A percentile compares a stretch with the other conserved stretches of the same genome.
phyloP scores from a whole-genome alignment of 495 filamentous ascomycete species.

The Oidiodendron maius region DNA sequence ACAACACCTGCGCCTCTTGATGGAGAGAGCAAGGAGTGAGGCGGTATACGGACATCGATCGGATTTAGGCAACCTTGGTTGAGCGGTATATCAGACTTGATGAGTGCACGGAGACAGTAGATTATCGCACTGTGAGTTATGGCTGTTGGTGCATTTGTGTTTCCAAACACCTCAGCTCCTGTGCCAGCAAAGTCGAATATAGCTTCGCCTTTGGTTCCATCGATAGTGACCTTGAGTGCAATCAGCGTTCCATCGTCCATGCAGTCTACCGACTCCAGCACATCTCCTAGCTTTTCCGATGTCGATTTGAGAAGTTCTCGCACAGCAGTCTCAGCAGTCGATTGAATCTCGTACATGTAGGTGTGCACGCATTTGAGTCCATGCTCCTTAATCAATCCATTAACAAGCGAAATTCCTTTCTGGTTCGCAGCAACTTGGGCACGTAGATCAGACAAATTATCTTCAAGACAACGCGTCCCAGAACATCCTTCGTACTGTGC shows the following conservation, averaged over 20 bases:
- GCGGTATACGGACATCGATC: slow-evolving; percentile 19
- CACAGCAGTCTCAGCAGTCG: slow-evolving; percentile 25
- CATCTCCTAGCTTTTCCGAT: slow-evolving; percentile 6
- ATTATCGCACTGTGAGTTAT: slow-evolving; percentile 24
- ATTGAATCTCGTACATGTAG: slow-evolving; percentile 26
- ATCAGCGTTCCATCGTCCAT: slow-evolving; percentile 31
- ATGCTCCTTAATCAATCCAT: slow-evolving; percentile 22
- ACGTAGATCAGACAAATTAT: slow-evolving; percentile 28
- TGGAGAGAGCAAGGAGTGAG: slow-evolving; percentile 18
- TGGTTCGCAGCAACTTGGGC: slow-evolving; percentile 28
- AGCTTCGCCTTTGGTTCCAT: slow-evolving; percentile 19
- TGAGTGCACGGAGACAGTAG: slow-evolving; percentile 22
- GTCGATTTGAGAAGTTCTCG: slow-evolving; percentile 20
- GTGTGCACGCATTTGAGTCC: slow-evolving; percentile 22
- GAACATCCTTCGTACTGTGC: slow-evolving; percentile 23
- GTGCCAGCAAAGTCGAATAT: slow-evolving; percentile 32
- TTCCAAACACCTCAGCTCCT: slow-evolving; percentile 19
- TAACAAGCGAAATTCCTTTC: slow-evolving; percentile 23
- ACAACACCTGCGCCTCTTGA: slow-evolving; percentile 15
- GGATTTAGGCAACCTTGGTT: slow-evolving; percentile 26
- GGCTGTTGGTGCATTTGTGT: slow-evolving; percentile 21
- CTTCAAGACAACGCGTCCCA: slow-evolving; percentile 24
- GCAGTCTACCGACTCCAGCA: slow-evolving; percentile 22
- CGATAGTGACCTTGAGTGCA: slow-evolving; percentile 25
- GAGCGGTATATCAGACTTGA: slow-evolving; percentile 23